These are phyloP conservation scores for Capsicum pubescens DNA, from an alignment of 257 asterid genomes.

Conservation along the genomic window DNA sequence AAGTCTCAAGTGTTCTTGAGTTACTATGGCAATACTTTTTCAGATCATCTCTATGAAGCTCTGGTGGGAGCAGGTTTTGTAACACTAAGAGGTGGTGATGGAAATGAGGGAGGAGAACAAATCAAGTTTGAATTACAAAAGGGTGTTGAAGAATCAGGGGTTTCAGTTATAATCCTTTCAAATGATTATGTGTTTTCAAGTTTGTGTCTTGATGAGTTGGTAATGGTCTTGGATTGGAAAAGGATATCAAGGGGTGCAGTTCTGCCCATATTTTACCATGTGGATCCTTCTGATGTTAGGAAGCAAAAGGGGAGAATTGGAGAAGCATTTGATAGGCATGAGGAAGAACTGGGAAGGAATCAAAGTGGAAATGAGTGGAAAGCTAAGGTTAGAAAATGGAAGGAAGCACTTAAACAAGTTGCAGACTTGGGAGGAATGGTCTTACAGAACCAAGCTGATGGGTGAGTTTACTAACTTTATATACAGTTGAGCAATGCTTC, in stretches of 20 bases:
- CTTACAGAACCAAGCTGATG: slow-evolving; percentile 28
- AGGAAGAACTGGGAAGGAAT: background rate
- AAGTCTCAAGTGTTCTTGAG: slow-evolving; percentile 29
- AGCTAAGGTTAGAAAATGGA: slow-evolving; percentile 29
- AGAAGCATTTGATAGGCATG: slow-evolving; percentile 25
- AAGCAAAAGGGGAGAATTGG: slow-evolving; percentile 25
- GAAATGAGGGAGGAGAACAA: slow-evolving; percentile 24
- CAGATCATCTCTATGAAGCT: slow-evolving; percentile 31
- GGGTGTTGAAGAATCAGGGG: slow-evolving; percentile 25
- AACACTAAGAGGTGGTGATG: slow-evolving; percentile 25
- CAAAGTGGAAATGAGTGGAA: background rate
- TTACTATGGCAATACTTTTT: slow-evolving; percentile 21
- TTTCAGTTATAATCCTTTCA: slow-evolving; percentile 29
- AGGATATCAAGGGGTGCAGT: slow-evolving; percentile 14
- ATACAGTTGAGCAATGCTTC: background rate
- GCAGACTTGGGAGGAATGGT: slow-evolving; percentile 37
- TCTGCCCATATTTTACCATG: slow-evolving; percentile 33
- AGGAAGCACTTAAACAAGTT: slow-evolving; percentile 26
- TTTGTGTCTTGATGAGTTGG: slow-evolving; percentile 37
- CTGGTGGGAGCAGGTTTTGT: slow-evolving; percentile 21
- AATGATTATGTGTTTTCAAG: slow-evolving; percentile 29
- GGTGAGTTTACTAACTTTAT: slow-evolving; percentile 25
- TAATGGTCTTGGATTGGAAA: slow-evolving; percentile 30
- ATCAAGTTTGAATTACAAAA: slow-evolving; percentile 22
- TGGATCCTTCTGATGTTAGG: slow-evolving; percentile 33